Evolutionary conservation across 192 early-diverging fungal genomes (phyloP), one percentile per base, ranked within the genome.

Genomic region (Coemansia asiatica): DNA sequence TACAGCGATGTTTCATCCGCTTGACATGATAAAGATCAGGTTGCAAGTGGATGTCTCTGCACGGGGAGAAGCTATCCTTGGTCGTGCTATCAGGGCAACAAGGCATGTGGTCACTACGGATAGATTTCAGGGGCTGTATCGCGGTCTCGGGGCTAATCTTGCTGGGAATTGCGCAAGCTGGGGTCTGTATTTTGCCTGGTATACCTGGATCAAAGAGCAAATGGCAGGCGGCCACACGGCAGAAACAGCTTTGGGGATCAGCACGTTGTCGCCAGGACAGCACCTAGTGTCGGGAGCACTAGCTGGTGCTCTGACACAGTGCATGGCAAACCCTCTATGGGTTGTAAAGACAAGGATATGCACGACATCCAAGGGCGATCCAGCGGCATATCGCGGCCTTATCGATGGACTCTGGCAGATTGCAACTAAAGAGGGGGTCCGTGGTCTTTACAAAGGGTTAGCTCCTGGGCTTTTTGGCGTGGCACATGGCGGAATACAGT

Each of bases 141-240:
- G 93, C n/a, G 97, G 95, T 12, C 67, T 99, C 4, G 63, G 87
- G 0, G 89, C 97, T 36, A 99, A 95, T 53, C 85, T 98, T 57
- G 91, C 91, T 13, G 97, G 96, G 0, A 87, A 95, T 26, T 92
- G 91, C 12, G 76, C 90, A 13, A 94, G 92, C 50, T 99, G 97
- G 96, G 95, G 95, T 1, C 74, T 99, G n/a, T 99, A 98, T 67
- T 98, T 99, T 80, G 92, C 88, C 31, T 94, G 90, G 89, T 95
- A 93, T 40, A 81, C 84, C 54, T 54, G 82, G 79, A 56, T 72
- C 62, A 81, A 75, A 58, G 65, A 71, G 55, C 66, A 69, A 23
- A 79, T 79, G 68, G 75, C 75, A 16, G 71, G 76, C 27, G 67
- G 60, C 0, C 68, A 55, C 10, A 67, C 75, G n/a, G 83, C 66